phyloP scores from a whole-genome alignment of 768 basidiomycete genomes.

The Collybia nuda region DNA sequence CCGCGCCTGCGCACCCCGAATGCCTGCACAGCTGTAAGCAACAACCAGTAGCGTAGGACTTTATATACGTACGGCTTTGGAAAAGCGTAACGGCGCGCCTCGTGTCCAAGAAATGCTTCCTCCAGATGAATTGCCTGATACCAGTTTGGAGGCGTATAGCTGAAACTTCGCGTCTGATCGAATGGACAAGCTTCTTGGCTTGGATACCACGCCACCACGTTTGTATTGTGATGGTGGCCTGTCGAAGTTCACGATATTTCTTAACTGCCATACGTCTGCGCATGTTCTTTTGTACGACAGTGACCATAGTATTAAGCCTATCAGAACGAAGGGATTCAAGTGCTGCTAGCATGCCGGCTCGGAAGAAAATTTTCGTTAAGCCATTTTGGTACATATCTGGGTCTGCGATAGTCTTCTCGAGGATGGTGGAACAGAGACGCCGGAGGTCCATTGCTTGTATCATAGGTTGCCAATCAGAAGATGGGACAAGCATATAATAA shows the following conservation, averaged over 20 bases:
- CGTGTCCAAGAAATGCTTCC: slow-evolving; percentile 65
- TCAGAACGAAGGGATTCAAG: slow-evolving; percentile 89
- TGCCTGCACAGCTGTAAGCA: slow-evolving; percentile 39
- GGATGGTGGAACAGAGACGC: slow-evolving; percentile 79
- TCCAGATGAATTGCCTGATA: slow-evolving; percentile 70
- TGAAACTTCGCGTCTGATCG: slow-evolving; percentile 70
- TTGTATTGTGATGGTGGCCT: slow-evolving; percentile 82
- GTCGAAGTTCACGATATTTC: slow-evolving; percentile 69
- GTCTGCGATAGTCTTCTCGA: slow-evolving; percentile 86
- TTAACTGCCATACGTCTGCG: slow-evolving; percentile 82
- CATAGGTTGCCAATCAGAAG: slow-evolving; percentile 83
- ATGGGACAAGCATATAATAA: slow-evolving; percentile 95
- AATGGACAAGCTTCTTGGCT: slow-evolving; percentile 70
- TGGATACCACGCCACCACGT: slow-evolving; percentile 92
- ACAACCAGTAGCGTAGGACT: background rate
- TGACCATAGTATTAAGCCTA: slow-evolving; percentile 86
- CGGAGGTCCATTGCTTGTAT: slow-evolving; percentile 80
- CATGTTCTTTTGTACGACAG: slow-evolving; percentile 97
- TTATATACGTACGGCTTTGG: slow-evolving; percentile 75
- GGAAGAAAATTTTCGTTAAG: slow-evolving; percentile 98
- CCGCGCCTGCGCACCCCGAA: slow-evolving; percentile 76
- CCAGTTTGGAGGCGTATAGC: slow-evolving; percentile 77
- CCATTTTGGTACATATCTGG: slow-evolving; percentile 97
- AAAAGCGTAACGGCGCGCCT: slow-evolving; percentile 64
- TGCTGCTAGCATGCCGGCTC: slow-evolving; percentile 97